Conservation (phyloP, 2,329 filamentous ascomycete genomes). For the Hirsutella rhossiliensis region DNA sequence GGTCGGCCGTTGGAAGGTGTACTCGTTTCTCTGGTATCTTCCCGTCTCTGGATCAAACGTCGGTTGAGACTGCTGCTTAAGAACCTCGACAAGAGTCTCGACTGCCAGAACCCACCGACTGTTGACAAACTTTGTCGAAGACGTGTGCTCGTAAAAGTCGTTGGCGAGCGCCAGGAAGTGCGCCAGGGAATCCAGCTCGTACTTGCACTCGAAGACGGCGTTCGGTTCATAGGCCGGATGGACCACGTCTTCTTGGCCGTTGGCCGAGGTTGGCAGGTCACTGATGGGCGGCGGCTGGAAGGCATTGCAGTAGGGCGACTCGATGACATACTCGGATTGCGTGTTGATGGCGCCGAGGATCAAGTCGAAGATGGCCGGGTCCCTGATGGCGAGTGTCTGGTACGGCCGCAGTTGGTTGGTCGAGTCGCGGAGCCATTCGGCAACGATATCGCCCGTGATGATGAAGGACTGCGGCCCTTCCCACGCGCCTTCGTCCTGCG, state of each 20-base stretch:
- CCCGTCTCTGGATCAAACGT: conserved; percentile 65
- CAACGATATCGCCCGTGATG: conserved; percentile 86
- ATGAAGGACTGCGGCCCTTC: conserved; percentile 82
- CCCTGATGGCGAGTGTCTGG: conserved; percentile 70
- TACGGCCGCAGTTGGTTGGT: conserved; percentile 92
- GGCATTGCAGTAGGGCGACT: conserved; percentile 93
- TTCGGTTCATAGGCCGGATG: conserved; percentile 77
- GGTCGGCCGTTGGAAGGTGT: conserved; percentile 78
- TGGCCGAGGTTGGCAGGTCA: conserved; percentile 56
- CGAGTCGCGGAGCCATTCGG: conserved; percentile 84
- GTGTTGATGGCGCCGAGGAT: conserved; percentile 93
- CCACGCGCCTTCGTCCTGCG: conserved; percentile 52
- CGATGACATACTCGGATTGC: conserved; percentile 87
- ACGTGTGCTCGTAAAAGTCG: conserved; percentile 72
- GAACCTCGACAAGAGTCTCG: conserved; percentile 57
- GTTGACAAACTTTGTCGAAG: conserved; percentile 67
- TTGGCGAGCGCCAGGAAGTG: conserved; percentile 81
- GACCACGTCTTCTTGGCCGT: conserved; percentile 73
- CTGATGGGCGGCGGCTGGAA: conserved; percentile 90
- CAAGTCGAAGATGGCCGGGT: conserved; percentile 63
- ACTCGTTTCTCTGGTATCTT: conserved; percentile 57
- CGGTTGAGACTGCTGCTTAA: conserved; percentile 66
- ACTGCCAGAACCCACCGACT: conserved; percentile 69
- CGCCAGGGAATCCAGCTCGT: conserved; percentile 90
- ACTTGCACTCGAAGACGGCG: conserved; percentile 95